phyloP scores from a whole-genome alignment of 495 filamentous ascomycete species.

The Parathielavia appendiculata region DNA sequence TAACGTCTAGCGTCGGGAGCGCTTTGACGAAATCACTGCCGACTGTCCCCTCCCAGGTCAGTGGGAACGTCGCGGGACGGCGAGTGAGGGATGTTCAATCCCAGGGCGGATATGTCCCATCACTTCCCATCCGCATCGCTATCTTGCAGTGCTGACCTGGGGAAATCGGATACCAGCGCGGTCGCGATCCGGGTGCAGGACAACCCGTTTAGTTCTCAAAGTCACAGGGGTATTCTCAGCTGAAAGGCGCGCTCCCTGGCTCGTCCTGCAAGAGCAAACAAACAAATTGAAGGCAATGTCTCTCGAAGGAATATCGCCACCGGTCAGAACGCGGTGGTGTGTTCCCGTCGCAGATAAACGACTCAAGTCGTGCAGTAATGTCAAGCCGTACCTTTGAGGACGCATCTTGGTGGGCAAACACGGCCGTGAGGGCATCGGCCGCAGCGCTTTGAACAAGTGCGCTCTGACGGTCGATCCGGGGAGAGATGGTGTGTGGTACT shows the following conservation, averaged over 20 bases:
- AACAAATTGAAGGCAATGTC: background rate
- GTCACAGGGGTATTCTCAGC: background rate
- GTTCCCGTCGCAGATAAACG: conserved; percentile 1
- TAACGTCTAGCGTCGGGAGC: background rate
- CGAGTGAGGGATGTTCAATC: background rate
- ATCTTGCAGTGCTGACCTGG: conserved; percentile 9
- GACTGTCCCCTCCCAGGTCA: background rate
- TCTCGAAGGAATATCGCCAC: background rate
- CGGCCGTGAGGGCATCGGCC: conserved; percentile 11
- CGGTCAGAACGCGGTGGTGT: background rate
- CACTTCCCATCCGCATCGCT: conserved; percentile 5
- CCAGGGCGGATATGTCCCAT: conserved; percentile 1
- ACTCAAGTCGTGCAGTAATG: background rate
- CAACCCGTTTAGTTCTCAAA: background rate
- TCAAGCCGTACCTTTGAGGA: background rate
- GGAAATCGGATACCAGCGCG: conserved; percentile 5
- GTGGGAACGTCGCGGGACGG: background rate
- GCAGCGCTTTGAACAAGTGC: background rate
- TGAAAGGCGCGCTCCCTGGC: background rate
- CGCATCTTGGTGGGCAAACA: background rate
- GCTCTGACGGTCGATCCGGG: background rate
- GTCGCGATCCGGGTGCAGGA: background rate
- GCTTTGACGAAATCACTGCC: background rate
- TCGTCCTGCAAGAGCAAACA: conserved; percentile 6
- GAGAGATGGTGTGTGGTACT: conserved; percentile 13